A percentile compares a stretch with the other conserved stretches of the same genome.
These are phyloP conservation scores for Neocatenulostroma microsporum DNA, from an alignment of 2,329 filamentous ascomycete species.

Conservation along the genomic window DNA sequence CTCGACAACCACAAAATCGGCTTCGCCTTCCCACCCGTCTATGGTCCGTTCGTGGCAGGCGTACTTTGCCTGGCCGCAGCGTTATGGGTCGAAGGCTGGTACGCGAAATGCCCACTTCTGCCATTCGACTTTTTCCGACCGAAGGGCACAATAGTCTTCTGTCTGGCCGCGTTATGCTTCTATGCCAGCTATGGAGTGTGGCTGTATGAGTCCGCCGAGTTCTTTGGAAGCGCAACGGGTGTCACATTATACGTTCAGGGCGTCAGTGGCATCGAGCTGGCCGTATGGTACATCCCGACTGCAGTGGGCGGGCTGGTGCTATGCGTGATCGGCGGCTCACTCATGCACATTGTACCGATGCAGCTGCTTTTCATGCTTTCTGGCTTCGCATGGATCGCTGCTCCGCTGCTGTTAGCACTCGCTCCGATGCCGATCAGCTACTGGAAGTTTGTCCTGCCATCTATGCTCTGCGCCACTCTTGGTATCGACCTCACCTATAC, in stretches of 20 bases:
- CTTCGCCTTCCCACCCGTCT: constrained; percentile 23
- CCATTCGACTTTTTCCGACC: constrained; percentile 30
- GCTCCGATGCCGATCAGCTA: constrained; percentile 25
- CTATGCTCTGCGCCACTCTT: constrained; percentile 30
- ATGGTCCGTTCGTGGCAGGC: constrained; percentile 25
- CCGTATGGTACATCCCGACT: constrained; percentile 30
- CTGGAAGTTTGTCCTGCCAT: constrained; percentile 30
- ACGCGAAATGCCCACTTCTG: constrained; percentile 27
- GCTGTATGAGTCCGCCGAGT: constrained; percentile 26
- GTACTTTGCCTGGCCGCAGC: constrained; percentile 20
- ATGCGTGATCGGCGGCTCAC: constrained; percentile 22
- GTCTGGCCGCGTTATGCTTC: constrained; percentile 29
- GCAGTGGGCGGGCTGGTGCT: constrained; percentile 28
- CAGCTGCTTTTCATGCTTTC: constrained; percentile 25
- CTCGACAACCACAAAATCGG: constrained; percentile 10
- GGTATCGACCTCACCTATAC: constrained; percentile 32
- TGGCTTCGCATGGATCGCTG: constrained; percentile 28
- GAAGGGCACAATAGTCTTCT: constrained; percentile 25
- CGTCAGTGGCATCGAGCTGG: constrained; percentile 23
- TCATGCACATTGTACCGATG: constrained; percentile 27
- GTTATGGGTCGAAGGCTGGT: constrained; percentile 29
- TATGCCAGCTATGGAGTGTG: constrained; percentile 30
- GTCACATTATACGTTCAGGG: constrained; percentile 14
- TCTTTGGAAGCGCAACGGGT: constrained; percentile 15
- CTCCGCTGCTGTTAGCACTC: constrained; percentile 29